A percentile compares a stretch with the other conserved stretches of the same genome.
phyloP scores from a whole-genome alignment of 805 yeast species.

The Lipomyces starkeyi region DNA sequence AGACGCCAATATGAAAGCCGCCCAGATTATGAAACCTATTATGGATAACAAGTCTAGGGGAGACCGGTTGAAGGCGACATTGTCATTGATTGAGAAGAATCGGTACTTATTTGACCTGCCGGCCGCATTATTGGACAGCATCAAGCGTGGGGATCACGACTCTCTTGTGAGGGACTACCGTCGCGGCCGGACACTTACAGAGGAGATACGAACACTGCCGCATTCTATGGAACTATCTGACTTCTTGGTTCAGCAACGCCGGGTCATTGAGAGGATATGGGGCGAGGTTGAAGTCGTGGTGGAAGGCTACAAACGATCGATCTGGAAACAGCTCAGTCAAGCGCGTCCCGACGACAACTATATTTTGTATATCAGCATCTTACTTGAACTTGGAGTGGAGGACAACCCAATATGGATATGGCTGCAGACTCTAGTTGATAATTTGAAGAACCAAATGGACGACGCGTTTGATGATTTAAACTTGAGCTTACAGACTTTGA shows the following conservation, averaged over 20 bases:
- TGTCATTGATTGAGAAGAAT: slow-evolving; percentile 59
- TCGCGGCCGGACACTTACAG: slow-evolving; percentile 52
- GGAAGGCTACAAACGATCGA: slow-evolving; percentile 57
- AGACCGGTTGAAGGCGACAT: slow-evolving; percentile 56
- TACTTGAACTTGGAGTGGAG: slow-evolving; percentile 65
- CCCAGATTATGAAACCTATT: slow-evolving; percentile 64
- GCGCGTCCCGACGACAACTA: slow-evolving; percentile 45
- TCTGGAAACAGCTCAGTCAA: slow-evolving; percentile 57
- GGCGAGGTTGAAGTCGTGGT: slow-evolving; percentile 59
- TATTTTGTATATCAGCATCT: slow-evolving; percentile 45
- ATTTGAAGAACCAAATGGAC: slow-evolving; percentile 50
- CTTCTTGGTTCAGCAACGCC: slow-evolving; percentile 42
- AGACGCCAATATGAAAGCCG: slow-evolving; percentile 58
- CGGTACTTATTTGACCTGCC: slow-evolving; percentile 65
- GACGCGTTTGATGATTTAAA: slow-evolving; percentile 51
- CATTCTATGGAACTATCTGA: slow-evolving; percentile 37
- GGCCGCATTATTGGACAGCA: slow-evolving; percentile 51
- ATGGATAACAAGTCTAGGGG: slow-evolving; percentile 57
- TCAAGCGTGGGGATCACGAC: slow-evolving; percentile 59
- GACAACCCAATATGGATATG: slow-evolving; percentile 71
- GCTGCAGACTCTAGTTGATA: slow-evolving; percentile 58
- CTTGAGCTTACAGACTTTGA: slow-evolving; percentile 29
- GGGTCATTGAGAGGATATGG: slow-evolving; percentile 61
- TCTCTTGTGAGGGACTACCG: slow-evolving; percentile 63
- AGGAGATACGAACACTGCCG: slow-evolving; percentile 38